Base-by-base conservation (phyloP, 495 filamentous ascomycete species). In the Neurospora hispaniola region DNA sequence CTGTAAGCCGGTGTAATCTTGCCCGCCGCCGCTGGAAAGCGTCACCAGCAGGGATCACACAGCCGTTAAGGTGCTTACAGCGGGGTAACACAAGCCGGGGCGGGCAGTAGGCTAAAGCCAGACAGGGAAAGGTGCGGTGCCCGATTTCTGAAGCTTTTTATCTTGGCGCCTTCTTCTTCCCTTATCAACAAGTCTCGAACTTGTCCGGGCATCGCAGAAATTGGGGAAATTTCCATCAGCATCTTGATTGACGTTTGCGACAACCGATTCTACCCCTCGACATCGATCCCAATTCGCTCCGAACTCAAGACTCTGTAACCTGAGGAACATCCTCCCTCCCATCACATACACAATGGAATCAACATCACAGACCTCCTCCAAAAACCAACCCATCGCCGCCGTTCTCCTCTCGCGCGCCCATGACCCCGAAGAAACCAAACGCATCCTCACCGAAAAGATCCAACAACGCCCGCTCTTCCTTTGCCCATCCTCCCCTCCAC, bases 391-490 rank as follows among this genome's bases (percentile, higher is more conserved):
- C 77, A 86, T 93, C 27, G 90, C 91, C 5, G 87, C 89, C 43
- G 79, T 80, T 7, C 89, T 98, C 46, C 91, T 98, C 73, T 75
- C 82, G 10, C 90, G 90, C 75, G 93, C 93, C 27, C 91, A 96
- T 84, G 88, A 90, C 42, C 88, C 93, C 27, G 85, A 88, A 59
- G 89, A 86, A 72, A 90, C 93, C 27, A 79, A 81, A 11, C 82
- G 86, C 8, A 91, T 97, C 84, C 93, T 92, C 85, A 85, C 87
- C 72, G 91, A 96, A 71, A 93, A 94, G 80, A 86, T 98, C 78
- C 88, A 91, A 75, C 88, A 92, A 75, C 93, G 93, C 73, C 93
- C 94, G 0, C 89, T 99, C 75, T 89, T 88, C 80, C 89, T 98
- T 48, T 38, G 35, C 89, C 94, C 16, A 90, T 38, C 91, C 35